Evolutionary conservation across 352 stramenopile species (phyloP).

Genomic region (Globisporangium irregulare): DNA sequence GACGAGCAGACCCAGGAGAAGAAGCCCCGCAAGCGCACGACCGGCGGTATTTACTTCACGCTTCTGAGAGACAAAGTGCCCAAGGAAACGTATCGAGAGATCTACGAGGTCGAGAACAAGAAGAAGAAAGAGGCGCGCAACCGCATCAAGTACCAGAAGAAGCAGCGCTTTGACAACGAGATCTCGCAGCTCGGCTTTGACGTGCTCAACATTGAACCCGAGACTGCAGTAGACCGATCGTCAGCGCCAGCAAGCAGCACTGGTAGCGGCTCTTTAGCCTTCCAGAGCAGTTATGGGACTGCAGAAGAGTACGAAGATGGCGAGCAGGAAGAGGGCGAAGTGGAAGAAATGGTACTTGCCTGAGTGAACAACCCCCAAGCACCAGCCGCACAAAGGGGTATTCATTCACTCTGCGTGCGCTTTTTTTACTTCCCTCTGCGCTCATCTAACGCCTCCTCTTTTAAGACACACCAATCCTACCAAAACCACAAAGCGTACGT

Average conservation of each 20-base stretch:
- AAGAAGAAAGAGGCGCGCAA: slow-evolving; percentile 80
- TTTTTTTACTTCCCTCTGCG: neutral
- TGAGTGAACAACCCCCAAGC: neutral
- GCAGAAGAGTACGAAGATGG: slow-evolving; percentile 2
- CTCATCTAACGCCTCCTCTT: neutral
- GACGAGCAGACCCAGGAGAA: slow-evolving; percentile 35
- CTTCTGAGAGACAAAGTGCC: slow-evolving; percentile 62
- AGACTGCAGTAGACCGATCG: neutral
- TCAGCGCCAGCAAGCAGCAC: neutral
- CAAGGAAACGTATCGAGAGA: slow-evolving; percentile 66
- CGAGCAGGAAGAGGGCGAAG: slow-evolving; percentile 31
- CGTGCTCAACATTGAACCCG: slow-evolving; percentile 36
- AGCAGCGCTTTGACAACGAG: slow-evolving; percentile 62
- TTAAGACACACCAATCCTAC: neutral
- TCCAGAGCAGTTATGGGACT: neutral
- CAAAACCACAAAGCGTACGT: slow-evolving; percentile 9
- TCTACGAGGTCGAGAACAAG: slow-evolving; percentile 70
- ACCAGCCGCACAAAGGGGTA: neutral
- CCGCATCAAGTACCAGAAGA: slow-evolving; percentile 34
- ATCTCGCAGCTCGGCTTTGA: slow-evolving; percentile 56
- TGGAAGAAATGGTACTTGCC: slow-evolving; percentile 32
- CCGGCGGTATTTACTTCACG: slow-evolving; percentile 64
- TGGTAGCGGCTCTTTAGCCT: neutral
- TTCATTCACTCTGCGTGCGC: neutral
- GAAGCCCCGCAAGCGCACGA: slow-evolving; percentile 59